Conservation (phyloP, 257 asterid genomes). For the Ballota nigra region DNA sequence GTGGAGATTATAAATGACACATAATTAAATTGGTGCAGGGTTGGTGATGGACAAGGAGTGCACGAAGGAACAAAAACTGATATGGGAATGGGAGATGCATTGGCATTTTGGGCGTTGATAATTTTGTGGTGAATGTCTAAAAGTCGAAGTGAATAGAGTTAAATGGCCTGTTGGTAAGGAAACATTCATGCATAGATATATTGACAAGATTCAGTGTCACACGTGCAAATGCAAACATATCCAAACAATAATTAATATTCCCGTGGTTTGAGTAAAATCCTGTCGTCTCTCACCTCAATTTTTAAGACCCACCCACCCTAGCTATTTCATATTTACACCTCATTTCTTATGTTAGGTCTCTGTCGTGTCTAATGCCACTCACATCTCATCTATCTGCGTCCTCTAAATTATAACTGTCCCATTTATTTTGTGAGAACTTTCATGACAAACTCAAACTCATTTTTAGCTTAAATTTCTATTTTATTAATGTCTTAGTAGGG, state of each 20-base stretch:
- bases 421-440: neutral
- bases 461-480: no score
- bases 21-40: neutral
- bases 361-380: neutral
- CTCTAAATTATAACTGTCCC: neutral
- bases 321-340: neutral
- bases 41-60: neutral
- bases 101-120: neutral
- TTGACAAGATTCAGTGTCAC: constrained; percentile 23
- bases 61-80: neutral
- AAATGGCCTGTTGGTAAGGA: constrained; percentile 63
- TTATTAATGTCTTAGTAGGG: no score
- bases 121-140: neutral
- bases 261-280: no score
- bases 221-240: constrained; percentile 28
- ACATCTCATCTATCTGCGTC: neutral
- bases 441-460: no score
- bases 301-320: no score
- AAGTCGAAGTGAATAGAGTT: constrained; percentile 14
- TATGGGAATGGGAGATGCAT: neutral
- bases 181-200: constrained; percentile 23
- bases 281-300: neutral
- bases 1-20: neutral
- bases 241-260: neutral
- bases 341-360: neutral